Evolutionary conservation across 2,329 filamentous ascomycete species (phyloP), one percentile per base, ranked within the genome.

Genomic region (Monosporascus sp.): DNA sequence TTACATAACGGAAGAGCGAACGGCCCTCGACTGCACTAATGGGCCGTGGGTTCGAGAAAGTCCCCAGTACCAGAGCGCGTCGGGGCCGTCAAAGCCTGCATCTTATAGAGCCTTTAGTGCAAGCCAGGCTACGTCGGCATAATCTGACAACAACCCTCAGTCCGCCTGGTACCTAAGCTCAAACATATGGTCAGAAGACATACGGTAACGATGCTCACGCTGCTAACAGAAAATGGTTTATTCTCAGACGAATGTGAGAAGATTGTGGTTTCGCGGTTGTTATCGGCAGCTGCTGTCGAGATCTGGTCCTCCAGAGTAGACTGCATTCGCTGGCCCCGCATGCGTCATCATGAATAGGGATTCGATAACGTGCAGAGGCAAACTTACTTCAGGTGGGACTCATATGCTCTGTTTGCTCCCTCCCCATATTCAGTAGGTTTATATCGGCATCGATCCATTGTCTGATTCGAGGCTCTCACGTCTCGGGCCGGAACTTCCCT

Each of bases 171-270:
- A 43, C 18, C 39, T 43, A 9, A 20, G 15, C 17, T 14, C 18
- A 20, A 43, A 24, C 18, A 20, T 1, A 43, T 20, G 18, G 20
- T 43, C 24, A 43, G 39, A 43, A 22, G 2, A 20, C 5, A 20
- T 3, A 18, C 31, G 31, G 11, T 35, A 35, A 14, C 11, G 31
- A 35, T 5, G 9, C 11, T 35, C 31, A 14, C 31, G 31, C 9
- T 14, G 31, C 11, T 25, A 37, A 43, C 9, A 9, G 20, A 31
- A 46, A 9, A 9, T n/a, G 5, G 37, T 36, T 44, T 49, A 43
- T 31, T 59, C 67, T 83, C 81, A 83, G 79, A 83, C 69, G 75
- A 65, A 57, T 67, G 78, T 81, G 83, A 86, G 83, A 86, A 86
- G 83, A 86, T 85, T 55, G 57, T 74, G 70, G 59, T 70, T 74